Base-by-base conservation (phyloP, 2,329 filamentous ascomycete genomes). In the Talaromyces albobiverticillius region DNA sequence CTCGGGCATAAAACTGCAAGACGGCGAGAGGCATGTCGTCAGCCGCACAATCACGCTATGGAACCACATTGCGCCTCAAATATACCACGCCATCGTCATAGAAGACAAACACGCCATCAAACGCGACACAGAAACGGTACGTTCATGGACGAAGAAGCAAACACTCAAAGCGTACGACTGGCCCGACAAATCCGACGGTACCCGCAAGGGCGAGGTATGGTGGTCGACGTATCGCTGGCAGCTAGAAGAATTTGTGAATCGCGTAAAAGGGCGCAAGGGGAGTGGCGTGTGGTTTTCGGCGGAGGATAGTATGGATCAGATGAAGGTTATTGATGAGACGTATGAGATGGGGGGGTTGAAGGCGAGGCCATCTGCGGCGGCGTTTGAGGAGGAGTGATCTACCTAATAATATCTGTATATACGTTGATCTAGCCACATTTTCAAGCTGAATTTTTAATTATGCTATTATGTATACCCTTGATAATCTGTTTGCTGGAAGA, bases 191-290 rank as follows among this genome's bases (percentile, higher is more conserved):
- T 47, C 46, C 2, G 41, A 46, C 20, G 53, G 53, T 16, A n/a
- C n/a, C n/a, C 53, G 32, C 46, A 26, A 29, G 3, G 65, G 70
- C 9, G 67, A 74, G 61, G 60, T 61, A 1, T 73, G 65, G 52
- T 80, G 76, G 77, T 62, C 67, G 13, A 72, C 72, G 4, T 79
- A 77, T 61, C 67, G 74, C 7, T 68, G 79, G 60, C 72, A 76
- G 67, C 67, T 81, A 23, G 74, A 80, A 60, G 67, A 74, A 57
- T 81, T 81, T 62, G 75, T 80, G 14, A 72, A 79, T 61, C 65
- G 62, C 36, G 59, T 80, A 31, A 71, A 70, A 45, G 74, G 73
- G 0, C 65, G 71, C 1, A 59, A 71, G 46, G 64, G 56, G 3
- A 55, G 68, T 3, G 69, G 66, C 1, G 55, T 67, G 2, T 79